A percentile compares a stretch with the other conserved stretches of the same genome.
These are phyloP conservation scores for Metarhizium brunneum DNA, from an alignment of 2,329 filamentous ascomycete species.

Conservation along the genomic window DNA sequence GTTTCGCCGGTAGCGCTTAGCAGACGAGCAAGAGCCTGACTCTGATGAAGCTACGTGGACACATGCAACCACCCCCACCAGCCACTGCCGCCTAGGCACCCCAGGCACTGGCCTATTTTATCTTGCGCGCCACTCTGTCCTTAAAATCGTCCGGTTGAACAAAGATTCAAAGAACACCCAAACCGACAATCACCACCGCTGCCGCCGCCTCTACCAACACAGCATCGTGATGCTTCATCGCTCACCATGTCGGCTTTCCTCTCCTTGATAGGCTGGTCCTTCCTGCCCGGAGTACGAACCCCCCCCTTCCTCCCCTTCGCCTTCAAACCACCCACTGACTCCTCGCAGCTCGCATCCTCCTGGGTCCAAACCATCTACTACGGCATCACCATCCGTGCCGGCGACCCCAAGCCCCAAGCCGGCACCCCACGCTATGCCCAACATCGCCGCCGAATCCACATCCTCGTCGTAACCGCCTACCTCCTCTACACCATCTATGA, in stretches of 20 bases:
- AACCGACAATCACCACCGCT: neutral
- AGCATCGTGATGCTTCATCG: slow-evolving; percentile 10
- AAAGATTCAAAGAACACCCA: neutral
- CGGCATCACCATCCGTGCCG: slow-evolving; percentile 78
- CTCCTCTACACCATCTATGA: slow-evolving; percentile 90
- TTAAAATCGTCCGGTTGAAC: neutral
- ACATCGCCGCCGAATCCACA: slow-evolving; percentile 76
- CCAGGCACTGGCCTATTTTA: neutral
- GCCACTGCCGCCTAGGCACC: neutral
- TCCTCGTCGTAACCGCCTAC: slow-evolving; percentile 73
- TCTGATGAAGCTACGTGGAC: too few species aligned
- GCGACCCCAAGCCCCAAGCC: slow-evolving; percentile 67
- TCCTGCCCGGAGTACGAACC: slow-evolving; percentile 40
- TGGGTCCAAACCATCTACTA: slow-evolving; percentile 79
- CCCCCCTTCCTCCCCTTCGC: neutral
- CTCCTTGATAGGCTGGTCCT: slow-evolving; percentile 47
- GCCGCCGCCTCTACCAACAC: neutral
- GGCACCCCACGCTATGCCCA: slow-evolving; percentile 58
- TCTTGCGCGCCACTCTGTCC: neutral
- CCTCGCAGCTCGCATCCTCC: slow-evolving; percentile 61
- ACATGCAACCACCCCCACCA: neutral
- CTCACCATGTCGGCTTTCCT: slow-evolving; percentile 40
- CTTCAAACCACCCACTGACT: neutral
- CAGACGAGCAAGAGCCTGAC: too few species aligned
- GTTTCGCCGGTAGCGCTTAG: too few species aligned